Conservation (phyloP, 73 alveolate species). For the Paramecium octaurelia region DNA sequence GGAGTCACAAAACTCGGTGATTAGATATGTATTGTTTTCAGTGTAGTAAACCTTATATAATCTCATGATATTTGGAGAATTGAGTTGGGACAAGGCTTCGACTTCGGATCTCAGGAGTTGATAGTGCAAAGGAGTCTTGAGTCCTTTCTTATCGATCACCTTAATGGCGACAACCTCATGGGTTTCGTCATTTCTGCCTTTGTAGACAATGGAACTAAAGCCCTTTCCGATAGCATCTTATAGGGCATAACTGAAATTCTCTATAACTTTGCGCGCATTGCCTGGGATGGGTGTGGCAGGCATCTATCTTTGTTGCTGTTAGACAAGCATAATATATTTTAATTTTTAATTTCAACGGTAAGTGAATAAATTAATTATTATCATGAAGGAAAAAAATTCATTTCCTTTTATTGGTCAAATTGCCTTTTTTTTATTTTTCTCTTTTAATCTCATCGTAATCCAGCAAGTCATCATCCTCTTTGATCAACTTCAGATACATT, state of each 20-base stretch:
- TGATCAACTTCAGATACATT: background rate
- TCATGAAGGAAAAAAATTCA: background rate
- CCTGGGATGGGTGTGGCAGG: background rate
- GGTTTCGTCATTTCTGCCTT: constrained; percentile 57
- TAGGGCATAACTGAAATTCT: constrained; percentile 53
- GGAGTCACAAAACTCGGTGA: constrained; percentile 52
- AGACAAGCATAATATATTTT: background rate
- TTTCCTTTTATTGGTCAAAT: background rate
- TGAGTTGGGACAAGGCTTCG: constrained; percentile 11
- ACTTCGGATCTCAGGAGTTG: constrained; percentile 8
- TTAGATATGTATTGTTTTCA: constrained; percentile 31
- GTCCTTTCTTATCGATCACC: constrained; percentile 56
- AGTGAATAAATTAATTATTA: background rate
- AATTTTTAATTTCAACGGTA: constrained; percentile 25
- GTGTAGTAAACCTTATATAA: constrained; percentile 26
- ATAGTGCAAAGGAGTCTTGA: constrained; percentile 28
- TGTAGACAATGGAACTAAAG: constrained; percentile 47
- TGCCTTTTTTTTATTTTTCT: background rate
- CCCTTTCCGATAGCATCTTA: constrained; percentile 58
- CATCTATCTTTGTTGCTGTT: background rate
- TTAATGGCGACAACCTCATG: constrained; percentile 55
- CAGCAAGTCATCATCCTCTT: background rate
- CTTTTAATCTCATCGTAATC: background rate
- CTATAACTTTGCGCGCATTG: constrained; percentile 49
- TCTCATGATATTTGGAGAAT: constrained; percentile 13